Evolutionary conservation across 1,139 yeast species (phyloP).

Genomic region (Sporopachydermia cereana): DNA sequence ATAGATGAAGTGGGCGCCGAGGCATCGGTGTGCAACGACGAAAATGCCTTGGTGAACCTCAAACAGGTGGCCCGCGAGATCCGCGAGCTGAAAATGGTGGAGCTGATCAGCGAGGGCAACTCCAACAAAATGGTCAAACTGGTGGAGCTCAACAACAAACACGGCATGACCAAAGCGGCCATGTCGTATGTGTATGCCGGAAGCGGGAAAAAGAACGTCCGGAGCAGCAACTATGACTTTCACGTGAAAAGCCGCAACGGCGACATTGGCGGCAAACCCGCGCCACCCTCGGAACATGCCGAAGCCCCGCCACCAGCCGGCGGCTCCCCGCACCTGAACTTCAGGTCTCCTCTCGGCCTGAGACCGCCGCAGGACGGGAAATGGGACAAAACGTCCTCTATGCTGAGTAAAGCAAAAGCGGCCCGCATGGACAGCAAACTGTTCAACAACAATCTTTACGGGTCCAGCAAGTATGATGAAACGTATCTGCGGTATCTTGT

Average conservation of each 20-base stretch:
- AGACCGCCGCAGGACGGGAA: background rate
- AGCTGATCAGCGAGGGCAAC: background rate
- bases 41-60: background rate
- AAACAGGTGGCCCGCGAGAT: background rate
- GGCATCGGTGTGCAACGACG: background rate
- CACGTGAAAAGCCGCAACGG: background rate
- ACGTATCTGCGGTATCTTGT: background rate
- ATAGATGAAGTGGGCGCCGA: background rate
- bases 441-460: background rate
- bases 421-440: background rate
- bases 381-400: background rate
- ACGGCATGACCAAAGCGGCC: conserved; percentile 1
- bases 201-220: background rate
- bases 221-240: background rate
- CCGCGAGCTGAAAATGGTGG: background rate
- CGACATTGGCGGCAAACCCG: background rate
- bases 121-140: background rate
- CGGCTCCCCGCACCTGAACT: background rate
- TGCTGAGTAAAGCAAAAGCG: background rate
- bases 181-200: conserved; percentile 1
- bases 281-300: background rate
- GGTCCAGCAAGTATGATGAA: background rate
- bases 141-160: background rate
- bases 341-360: background rate
- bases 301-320: background rate